phyloP scores from a whole-genome alignment of 2,329 filamentous ascomycete species.

The Penicillium sp. region DNA sequence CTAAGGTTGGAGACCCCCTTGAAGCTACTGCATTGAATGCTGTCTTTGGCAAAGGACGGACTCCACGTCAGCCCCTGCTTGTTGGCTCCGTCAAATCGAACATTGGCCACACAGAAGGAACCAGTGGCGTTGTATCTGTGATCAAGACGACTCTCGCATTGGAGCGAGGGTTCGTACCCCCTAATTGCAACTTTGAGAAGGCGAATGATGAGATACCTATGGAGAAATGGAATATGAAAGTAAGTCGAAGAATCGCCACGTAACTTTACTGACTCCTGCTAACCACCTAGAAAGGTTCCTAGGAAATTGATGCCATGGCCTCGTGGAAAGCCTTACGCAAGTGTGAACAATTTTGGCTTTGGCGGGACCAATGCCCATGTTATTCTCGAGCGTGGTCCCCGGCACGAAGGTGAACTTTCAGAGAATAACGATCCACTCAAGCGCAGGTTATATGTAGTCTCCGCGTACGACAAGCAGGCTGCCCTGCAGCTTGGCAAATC shows the following conservation, averaged over 20 bases:
- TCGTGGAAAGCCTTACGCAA: conserved; percentile 22
- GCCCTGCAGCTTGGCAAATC: conserved; percentile 14
- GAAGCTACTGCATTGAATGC: conserved; percentile 28
- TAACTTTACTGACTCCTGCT: background rate
- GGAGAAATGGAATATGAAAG: conserved; percentile 30
- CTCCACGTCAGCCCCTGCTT: conserved; percentile 22
- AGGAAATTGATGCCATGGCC: conserved; percentile 30
- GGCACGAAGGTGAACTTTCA: conserved; percentile 17
- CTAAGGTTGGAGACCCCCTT: conserved; percentile 35
- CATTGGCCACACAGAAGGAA: conserved; percentile 32
- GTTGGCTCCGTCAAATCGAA: conserved; percentile 33
- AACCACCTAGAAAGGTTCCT: conserved; percentile 13
- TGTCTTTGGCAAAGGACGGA: conserved; percentile 22
- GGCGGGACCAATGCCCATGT: conserved; percentile 38
- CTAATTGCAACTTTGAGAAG: conserved; percentile 27
- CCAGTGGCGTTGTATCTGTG: conserved; percentile 28
- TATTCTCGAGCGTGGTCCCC: conserved; percentile 28
- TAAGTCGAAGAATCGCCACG: background rate
- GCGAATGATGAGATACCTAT: conserved; percentile 26
- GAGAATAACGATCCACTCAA: conserved; percentile 13
- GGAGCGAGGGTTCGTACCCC: conserved; percentile 30
- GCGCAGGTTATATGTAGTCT: conserved; percentile 19
- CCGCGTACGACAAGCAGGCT: conserved; percentile 21
- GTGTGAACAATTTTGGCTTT: conserved; percentile 39
- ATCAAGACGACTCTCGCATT: conserved; percentile 30